Percentiles rank a stretch among this genome's conserved stretches.
phyloP scores from a whole-genome alignment of 305 asterid genomes.

The Salvia sclarea region DNA sequence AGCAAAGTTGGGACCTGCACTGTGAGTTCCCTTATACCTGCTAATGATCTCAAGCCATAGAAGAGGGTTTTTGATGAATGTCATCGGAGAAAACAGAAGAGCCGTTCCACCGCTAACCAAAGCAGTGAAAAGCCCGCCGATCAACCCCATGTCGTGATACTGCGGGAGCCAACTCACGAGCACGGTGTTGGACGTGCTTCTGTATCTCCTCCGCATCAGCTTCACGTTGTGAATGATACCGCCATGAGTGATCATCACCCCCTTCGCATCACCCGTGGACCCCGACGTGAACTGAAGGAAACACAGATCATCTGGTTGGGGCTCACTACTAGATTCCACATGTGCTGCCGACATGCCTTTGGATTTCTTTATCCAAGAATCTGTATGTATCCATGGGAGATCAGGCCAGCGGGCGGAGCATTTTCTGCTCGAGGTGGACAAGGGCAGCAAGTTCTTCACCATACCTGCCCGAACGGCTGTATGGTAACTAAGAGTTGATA shows the following conservation, averaged over 20 bases:
- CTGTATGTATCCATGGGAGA: slow-evolving; percentile 83
- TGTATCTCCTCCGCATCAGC: slow-evolving; percentile 66
- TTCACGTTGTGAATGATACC: slow-evolving; percentile 76
- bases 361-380: slow-evolving; percentile 63
- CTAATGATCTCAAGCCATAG: slow-evolving; percentile 67
- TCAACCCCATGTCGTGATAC: slow-evolving; percentile 86
- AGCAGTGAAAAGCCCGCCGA: slow-evolving; percentile 82
- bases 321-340: slow-evolving; percentile 30
- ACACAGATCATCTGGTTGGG: slow-evolving; percentile 51
- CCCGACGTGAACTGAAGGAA: slow-evolving; percentile 85
- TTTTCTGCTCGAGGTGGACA: slow-evolving; percentile 38
- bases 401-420: slow-evolving; percentile 68
- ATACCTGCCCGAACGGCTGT: slow-evolving; percentile 75
- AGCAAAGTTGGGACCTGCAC: slow-evolving; percentile 86
- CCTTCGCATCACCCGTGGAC: slow-evolving; percentile 89
- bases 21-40: slow-evolving; percentile 69
- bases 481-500: slow-evolving; percentile 68
- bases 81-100: slow-evolving; percentile 66
- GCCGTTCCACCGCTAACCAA: slow-evolving; percentile 79
- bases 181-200: slow-evolving; percentile 76
- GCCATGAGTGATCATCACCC: slow-evolving; percentile 80
- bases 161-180: slow-evolving; percentile 89
- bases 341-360: slow-evolving; percentile 26
- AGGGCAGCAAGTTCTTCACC: slow-evolving; percentile 51
- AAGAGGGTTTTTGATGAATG: slow-evolving; percentile 82